Base-by-base conservation (phyloP, 805 yeast genomes). In the Lipomyces yamanashiensis region DNA sequence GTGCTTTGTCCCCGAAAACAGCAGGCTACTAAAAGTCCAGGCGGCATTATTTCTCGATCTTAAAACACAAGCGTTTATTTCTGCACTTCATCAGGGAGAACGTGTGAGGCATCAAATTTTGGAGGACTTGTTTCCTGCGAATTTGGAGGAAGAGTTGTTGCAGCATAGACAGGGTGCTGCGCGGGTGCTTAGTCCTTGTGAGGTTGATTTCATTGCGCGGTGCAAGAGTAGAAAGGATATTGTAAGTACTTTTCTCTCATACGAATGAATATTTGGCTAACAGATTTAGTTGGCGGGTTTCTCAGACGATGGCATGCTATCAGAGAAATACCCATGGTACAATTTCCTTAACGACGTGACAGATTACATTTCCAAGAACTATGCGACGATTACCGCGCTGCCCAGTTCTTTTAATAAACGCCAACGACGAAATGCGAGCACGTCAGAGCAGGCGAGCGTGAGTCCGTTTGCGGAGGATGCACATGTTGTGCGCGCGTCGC, bases 41-140 rank as follows among this genome's bases (percentile, higher is more conserved):
- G 92, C 85, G 84, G 12, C 55, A 4, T 76, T 95, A 56, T 91
- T 82, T 70, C 79, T 95, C 45, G 98, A 95, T 70, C 81, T 95
- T 73, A 95, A 95, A 74, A 95, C 99, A 0, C 99, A 95, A 75
- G 97, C 97, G 0, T 95, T 86, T 73, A 92, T 95, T 21, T 87
- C 97, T 0, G 97, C 96, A 0, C 75, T 92, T 64, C 90, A 88
- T 12, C 75, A 74, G 52, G 82, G 81, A 10, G 84, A 85, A 59
- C 79, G 88, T 68, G 78, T 88, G 1, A 82, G 84, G 66, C 82
- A 81, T 61, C 92, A 87, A 50, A 83, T 90, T 10, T 78, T 92
- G 67, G 85, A 88, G 58, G 90, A 87, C 70, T 82, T 92, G 52
- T 89, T 93, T 70, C 96, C 98, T 0, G 75, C 75, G 4, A 81